phyloP scores from a whole-genome alignment of 1,284 basidiomycete species.

The Tremellales sp. region DNA sequence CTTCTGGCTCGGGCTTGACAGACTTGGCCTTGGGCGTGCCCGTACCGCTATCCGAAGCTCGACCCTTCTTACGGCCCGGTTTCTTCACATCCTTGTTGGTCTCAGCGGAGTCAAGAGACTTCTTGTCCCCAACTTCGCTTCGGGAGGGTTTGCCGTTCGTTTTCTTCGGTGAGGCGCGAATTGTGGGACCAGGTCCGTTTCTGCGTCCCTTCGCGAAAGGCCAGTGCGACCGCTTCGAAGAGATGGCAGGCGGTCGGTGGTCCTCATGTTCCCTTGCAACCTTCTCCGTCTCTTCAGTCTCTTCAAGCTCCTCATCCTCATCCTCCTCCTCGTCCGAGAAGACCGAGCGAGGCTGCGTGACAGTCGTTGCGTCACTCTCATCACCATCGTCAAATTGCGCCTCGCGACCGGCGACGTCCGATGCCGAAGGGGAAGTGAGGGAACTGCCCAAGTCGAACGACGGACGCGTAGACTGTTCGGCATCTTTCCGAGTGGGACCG shows the following conservation, averaged over 20 bases:
- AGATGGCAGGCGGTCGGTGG: too few species aligned
- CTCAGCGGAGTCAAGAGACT: slow-evolving; percentile 7
- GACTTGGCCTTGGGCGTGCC: slow-evolving; percentile 3
- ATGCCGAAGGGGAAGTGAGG: slow-evolving; percentile 5
- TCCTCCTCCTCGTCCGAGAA: slow-evolving; percentile 18
- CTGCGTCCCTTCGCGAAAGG: too few species aligned
- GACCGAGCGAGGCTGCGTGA: slow-evolving; percentile 24
- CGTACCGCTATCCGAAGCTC: not conserved
- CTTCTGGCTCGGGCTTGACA: slow-evolving; percentile 8
- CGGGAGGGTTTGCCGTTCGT: too few species aligned
- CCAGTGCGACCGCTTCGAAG: too few species aligned
- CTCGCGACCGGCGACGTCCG: slow-evolving; percentile 3
- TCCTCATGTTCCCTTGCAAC: too few species aligned
- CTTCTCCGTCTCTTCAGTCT: too few species aligned
- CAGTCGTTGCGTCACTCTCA: slow-evolving; percentile 35
- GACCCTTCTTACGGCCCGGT: not conserved
- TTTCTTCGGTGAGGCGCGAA: not conserved
- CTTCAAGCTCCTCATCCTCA: too few species aligned
- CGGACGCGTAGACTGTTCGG: slow-evolving; percentile 4
- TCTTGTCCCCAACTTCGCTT: too few species aligned
- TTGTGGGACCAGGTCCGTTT: too few species aligned
- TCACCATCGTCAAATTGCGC: slow-evolving; percentile 21
- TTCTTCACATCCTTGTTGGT: not conserved
- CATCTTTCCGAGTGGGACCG: not conserved
- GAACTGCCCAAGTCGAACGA: slow-evolving; percentile 9